Evolutionary conservation across 495 filamentous ascomycete species (phyloP).

Genomic region (Coniosporium apollinis): DNA sequence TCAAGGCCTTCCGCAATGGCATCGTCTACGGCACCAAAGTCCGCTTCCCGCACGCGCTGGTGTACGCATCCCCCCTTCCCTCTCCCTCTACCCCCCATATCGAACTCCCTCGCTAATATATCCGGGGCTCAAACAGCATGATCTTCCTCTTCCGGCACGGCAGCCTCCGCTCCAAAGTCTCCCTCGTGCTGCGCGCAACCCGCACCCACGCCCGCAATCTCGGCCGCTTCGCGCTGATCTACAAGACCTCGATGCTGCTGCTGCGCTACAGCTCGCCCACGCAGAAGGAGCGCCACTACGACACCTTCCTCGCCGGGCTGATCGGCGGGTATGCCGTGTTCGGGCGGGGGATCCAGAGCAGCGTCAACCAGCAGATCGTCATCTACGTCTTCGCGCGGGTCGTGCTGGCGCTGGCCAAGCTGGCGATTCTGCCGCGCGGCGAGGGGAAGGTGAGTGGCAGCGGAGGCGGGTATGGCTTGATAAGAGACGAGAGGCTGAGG

Average conservation of each 20-base stretch:
- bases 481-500: constrained; percentile 15
- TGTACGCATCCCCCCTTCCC: constrained; percentile 34
- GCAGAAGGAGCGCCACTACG: constrained; percentile 50
- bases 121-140: no score
- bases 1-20: constrained; percentile 92
- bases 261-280: constrained; percentile 34
- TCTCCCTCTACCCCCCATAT: background rate
- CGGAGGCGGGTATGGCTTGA: constrained; percentile 24
- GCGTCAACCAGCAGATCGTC: constrained; percentile 93
- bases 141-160: constrained; percentile 86
- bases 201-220: constrained; percentile 83
- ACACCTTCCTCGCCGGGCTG: constrained; percentile 79
- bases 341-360: constrained; percentile 59
- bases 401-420: constrained; percentile 61
- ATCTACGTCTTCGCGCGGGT: constrained; percentile 95
- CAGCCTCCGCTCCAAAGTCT: constrained; percentile 65
- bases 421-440: constrained; percentile 50
- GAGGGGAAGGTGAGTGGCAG: constrained; percentile 15
- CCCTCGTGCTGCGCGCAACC: constrained; percentile 69
- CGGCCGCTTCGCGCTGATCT: constrained; percentile 73
- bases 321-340: constrained; percentile 89
- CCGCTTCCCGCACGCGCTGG: constrained; percentile 92
- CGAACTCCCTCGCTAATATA: no score
- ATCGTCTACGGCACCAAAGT: constrained; percentile 95
- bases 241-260: constrained; percentile 62